Conservation (phyloP, 805 yeast species). For the Allodekkera sacchari region DNA sequence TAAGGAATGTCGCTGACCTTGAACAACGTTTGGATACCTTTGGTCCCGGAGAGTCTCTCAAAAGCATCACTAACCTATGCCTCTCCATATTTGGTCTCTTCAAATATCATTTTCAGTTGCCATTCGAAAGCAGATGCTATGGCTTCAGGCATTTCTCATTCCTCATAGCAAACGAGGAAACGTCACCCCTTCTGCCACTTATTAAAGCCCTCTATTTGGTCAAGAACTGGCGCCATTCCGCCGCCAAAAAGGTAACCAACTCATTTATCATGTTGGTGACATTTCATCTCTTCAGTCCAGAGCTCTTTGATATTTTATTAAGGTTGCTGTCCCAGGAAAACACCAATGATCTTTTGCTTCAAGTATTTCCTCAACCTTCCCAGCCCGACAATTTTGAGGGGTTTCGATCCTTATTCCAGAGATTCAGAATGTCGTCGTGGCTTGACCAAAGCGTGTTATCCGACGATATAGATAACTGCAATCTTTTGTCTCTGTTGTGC, state of each 20-base stretch:
- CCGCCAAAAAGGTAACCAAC: conserved; percentile 11
- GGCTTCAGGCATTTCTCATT: conserved; percentile 21
- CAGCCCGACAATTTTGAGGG: conserved; percentile 5
- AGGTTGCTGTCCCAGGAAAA: conserved; percentile 4
- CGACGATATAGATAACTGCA: too few species aligned
- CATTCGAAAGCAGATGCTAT: conserved; percentile 14
- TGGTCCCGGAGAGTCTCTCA: conserved; percentile 7
- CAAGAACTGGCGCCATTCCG: not conserved
- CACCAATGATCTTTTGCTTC: not conserved
- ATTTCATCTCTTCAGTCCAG: conserved; percentile 14
- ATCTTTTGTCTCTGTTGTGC: too few species aligned
- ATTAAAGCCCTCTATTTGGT: conserved; percentile 5
- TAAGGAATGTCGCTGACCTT: conserved; percentile 11
- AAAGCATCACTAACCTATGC: conserved; percentile 9
- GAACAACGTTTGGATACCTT: conserved; percentile 6
- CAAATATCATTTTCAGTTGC: conserved; percentile 21
- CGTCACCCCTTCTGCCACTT: conserved; percentile 9
- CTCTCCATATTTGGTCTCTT: conserved; percentile 14
- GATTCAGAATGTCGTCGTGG: conserved; percentile 10
- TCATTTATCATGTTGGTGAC: conserved; percentile 13
- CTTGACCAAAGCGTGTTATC: not conserved
- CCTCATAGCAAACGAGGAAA: conserved; percentile 7
- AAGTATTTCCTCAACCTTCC: not conserved
- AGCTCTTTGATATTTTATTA: conserved; percentile 10
- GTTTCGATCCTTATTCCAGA: conserved; percentile 10